phyloP scores from a whole-genome alignment of 2,329 filamentous ascomycete species.

The Botryosphaeria agaves region DNA sequence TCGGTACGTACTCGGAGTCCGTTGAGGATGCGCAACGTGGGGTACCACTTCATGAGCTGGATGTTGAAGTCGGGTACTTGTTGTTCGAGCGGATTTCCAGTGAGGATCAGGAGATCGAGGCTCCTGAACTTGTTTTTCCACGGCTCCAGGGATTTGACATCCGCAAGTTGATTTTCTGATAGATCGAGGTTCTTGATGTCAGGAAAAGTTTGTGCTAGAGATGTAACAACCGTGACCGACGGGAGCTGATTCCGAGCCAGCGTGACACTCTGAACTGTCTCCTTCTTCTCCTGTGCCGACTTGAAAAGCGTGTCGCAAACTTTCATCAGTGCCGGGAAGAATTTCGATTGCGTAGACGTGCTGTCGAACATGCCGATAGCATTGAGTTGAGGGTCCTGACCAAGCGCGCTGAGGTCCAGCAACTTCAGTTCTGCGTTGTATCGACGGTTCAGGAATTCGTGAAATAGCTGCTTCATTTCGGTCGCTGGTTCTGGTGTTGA shows the following conservation, averaged over 20 bases:
- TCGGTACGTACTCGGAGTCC: conserved; percentile 54
- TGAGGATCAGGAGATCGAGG: conserved; percentile 66
- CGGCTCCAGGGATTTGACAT: conserved; percentile 46
- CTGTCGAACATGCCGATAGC: conserved; percentile 60
- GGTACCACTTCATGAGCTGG: conserved; percentile 68
- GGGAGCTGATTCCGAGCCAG: conserved; percentile 65
- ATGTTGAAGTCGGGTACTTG: conserved; percentile 35
- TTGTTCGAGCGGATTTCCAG: conserved; percentile 52
- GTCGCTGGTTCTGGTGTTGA: conserved; percentile 16
- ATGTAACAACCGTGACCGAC: conserved; percentile 54
- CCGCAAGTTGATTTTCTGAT: conserved; percentile 62
- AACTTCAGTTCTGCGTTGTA: conserved; percentile 59
- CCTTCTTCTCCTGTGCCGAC: conserved; percentile 50
- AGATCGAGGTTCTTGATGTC: conserved; percentile 79
- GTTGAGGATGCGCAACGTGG: conserved; percentile 62
- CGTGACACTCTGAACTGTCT: conserved; percentile 66
- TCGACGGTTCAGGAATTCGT: conserved; percentile 52
- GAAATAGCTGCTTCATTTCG: conserved; percentile 51
- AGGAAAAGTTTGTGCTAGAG: conserved; percentile 63
- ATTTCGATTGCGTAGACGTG: conserved; percentile 58
- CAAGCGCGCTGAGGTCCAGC: conserved; percentile 66
- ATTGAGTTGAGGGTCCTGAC: conserved; percentile 52
- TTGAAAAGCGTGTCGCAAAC: conserved; percentile 68
- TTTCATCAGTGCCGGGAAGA: conserved; percentile 82
- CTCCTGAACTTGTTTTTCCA: conserved; percentile 69